These are phyloP conservation scores for Ceratorhiza oryzae-sativae DNA, from an alignment of 1,284 basidiomycete genomes.

Conservation along the genomic window DNA sequence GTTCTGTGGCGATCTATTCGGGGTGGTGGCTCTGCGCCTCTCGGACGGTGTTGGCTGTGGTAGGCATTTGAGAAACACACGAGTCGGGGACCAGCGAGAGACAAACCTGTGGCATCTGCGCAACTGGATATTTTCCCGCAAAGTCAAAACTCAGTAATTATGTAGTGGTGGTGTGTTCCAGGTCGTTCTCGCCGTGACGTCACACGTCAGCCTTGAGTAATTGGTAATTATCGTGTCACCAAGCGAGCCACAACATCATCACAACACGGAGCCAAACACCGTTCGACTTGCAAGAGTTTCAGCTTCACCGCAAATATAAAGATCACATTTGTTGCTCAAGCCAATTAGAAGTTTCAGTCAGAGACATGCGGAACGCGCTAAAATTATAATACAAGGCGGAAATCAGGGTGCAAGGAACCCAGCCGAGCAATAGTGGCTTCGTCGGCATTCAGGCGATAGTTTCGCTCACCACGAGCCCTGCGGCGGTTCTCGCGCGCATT, in stretches of 20 bases:
- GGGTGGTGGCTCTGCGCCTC: constrained; percentile 1
- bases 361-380: not conserved
- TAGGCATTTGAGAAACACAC: not conserved
- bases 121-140: no score
- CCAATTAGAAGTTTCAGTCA: not conserved
- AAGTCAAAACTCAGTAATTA: no score
- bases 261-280: no score
- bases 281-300: no score
- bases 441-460: constrained; percentile 43
- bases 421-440: constrained; percentile 40
- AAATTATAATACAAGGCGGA: constrained; percentile 41
- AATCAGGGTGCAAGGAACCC: constrained; percentile 42
- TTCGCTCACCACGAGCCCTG: constrained; percentile 40
- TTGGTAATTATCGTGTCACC: not conserved
- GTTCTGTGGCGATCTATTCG: not conserved
- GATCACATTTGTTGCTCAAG: not conserved
- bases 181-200: not conserved
- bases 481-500: constrained; percentile 43
- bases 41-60: not conserved
- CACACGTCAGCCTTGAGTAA: not conserved
- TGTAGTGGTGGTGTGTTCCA: constrained; percentile 8
- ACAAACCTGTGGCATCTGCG: constrained; percentile 23
- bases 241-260: not conserved
- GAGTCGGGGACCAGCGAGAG: no score
- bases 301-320: not conserved